Percentiles rank a stretch among this genome's conserved stretches.
Conservation (phyloP, 176 grass and related monocot genomes). For the Musa schizocarpa region DNA sequence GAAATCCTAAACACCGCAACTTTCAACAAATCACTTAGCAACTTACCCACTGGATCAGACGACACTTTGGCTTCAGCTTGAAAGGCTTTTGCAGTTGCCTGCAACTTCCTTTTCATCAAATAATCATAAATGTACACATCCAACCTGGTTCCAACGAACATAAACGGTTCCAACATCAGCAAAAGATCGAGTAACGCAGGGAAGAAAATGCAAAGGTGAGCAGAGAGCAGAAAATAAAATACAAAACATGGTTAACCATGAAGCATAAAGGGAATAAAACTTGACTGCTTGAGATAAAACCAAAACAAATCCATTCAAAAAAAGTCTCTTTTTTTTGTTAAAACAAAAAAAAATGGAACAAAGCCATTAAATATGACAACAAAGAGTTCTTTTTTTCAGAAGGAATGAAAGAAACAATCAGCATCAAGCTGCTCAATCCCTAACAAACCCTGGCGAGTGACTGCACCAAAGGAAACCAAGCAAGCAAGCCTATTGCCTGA, state of each 20-base stretch:
- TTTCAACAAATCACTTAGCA: constrained; percentile 1
- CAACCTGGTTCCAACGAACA: constrained; percentile 51
- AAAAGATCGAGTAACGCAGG: neutral
- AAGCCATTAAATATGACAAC: too few relatives aligned
- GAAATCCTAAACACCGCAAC: neutral
- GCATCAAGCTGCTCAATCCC: neutral
- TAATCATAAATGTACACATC: constrained; percentile 99
- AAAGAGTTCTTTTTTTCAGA: neutral
- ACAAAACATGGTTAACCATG: neutral
- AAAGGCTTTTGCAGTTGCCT: constrained; percentile 97
- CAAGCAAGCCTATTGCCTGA: neutral
- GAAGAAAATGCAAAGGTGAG: neutral
- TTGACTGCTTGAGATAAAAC: neutral
- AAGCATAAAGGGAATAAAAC: neutral
- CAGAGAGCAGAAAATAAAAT: neutral
- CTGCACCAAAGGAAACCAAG: neutral
- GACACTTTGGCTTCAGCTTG: constrained; percentile 99
- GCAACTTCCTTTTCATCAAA: constrained; percentile 98
- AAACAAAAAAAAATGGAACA: too few relatives aligned
- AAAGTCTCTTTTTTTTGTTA: neutral
- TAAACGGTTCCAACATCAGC: neutral
- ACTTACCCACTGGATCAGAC: constrained; percentile 96
- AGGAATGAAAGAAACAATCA: neutral
- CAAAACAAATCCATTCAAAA: neutral
- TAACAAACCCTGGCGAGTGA: neutral